Evolutionary conservation across 768 basidiomycete genomes (phyloP).

Genomic region (Tubosaeta sp.): DNA sequence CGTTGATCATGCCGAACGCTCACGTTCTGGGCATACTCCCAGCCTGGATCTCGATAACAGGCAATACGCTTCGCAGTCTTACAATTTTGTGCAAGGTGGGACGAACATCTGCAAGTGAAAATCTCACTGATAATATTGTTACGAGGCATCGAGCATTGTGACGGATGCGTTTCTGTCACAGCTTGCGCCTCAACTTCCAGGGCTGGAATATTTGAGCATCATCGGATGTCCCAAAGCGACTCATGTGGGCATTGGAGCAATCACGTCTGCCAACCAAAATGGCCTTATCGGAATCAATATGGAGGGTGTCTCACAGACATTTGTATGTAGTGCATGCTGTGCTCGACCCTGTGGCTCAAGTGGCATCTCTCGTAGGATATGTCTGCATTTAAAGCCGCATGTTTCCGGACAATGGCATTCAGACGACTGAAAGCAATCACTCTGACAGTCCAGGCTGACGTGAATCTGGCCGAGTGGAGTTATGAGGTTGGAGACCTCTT

Average conservation of each 20-base stretch:
- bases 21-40: constrained; percentile 47
- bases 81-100: constrained; percentile 69
- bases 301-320: constrained; percentile 57
- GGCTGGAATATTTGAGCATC: constrained; percentile 55
- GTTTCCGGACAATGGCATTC: constrained; percentile 35
- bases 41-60: constrained; percentile 46
- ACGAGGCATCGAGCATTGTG: constrained; percentile 52
- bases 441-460: constrained; percentile 43
- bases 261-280: constrained; percentile 41
- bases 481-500: constrained; percentile 40
- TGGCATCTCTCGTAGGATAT: constrained; percentile 44
- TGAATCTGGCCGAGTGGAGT: constrained; percentile 43
- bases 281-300: constrained; percentile 55
- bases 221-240: constrained; percentile 70
- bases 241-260: constrained; percentile 49
- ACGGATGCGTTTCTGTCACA: constrained; percentile 52
- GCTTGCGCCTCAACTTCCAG: constrained; percentile 45
- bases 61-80: constrained; percentile 48
- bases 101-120: background rate
- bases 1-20: constrained; percentile 71
- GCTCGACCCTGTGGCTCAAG: constrained; percentile 1
- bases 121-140: background rate
- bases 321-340: constrained; percentile 42
- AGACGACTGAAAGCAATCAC: constrained; percentile 52
- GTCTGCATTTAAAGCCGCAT: constrained; percentile 38